These are phyloP conservation scores for Lyophyllum atratum DNA, from an alignment of 768 basidiomycete genomes.

Conservation along the genomic window DNA sequence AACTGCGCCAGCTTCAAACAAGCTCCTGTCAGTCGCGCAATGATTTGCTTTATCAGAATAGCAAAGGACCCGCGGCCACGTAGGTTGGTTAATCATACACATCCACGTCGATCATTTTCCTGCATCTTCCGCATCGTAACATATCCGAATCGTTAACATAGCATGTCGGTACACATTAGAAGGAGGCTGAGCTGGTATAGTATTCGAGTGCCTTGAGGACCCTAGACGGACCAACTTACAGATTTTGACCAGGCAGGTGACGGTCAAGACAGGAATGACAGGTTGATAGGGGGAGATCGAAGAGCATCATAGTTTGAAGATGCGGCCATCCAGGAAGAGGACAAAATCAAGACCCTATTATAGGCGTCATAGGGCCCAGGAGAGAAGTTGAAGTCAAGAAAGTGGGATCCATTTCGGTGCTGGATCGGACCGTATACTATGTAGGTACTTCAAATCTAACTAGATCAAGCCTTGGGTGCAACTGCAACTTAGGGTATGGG, in stretches of 20 bases:
- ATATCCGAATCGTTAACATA: slow-evolving; percentile 56
- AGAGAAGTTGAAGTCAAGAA: slow-evolving; percentile 27
- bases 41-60: not conserved
- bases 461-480: slow-evolving; percentile 26
- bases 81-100: slow-evolving; percentile 55
- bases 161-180: slow-evolving; percentile 59
- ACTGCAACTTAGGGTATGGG: slow-evolving; percentile 41
- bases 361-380: too few relatives aligned
- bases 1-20: slow-evolving; percentile 21
- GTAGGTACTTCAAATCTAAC: slow-evolving; percentile 47
- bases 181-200: slow-evolving; percentile 30
- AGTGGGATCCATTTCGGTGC: slow-evolving; percentile 45
- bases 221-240: slow-evolving; percentile 56
- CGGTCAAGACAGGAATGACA: slow-evolving; percentile 36
- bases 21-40: not conserved
- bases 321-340: slow-evolving; percentile 29
- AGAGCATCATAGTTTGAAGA: slow-evolving; percentile 37
- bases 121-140: slow-evolving; percentile 20
- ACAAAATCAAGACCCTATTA: slow-evolving; percentile 43
- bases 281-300: slow-evolving; percentile 43
- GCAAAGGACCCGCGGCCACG: slow-evolving; percentile 30
- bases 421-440: too few relatives aligned
- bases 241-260: slow-evolving; percentile 18
- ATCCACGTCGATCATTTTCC: slow-evolving; percentile 26
- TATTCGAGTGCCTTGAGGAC: slow-evolving; percentile 47